These are phyloP conservation scores for Phyllosticta citrichinensis DNA, from an alignment of 2,329 filamentous ascomycete species.

Conservation along the genomic window DNA sequence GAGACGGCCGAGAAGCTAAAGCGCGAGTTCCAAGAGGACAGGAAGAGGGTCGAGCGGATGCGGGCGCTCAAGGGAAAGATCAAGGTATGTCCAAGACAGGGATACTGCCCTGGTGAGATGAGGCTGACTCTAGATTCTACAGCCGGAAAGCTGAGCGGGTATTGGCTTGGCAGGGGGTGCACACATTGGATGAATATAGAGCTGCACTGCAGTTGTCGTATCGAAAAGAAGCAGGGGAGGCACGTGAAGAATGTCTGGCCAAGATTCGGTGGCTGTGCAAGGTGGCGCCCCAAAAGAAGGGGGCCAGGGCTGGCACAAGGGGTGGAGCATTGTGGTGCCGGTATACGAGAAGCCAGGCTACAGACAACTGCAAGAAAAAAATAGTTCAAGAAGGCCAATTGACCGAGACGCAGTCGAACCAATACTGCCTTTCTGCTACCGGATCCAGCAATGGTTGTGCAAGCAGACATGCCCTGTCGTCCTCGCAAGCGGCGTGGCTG, in stretches of 20 bases:
- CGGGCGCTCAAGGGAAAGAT: constrained; percentile 45
- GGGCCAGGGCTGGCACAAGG: background rate
- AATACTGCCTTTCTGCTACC: background rate
- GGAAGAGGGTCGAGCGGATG: constrained; percentile 60
- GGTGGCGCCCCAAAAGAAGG: background rate
- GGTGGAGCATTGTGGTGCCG: background rate
- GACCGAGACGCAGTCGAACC: background rate
- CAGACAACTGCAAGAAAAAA: background rate
- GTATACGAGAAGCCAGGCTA: background rate
- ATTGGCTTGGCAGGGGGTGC: background rate
- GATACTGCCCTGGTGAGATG: background rate
- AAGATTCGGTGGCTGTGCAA: background rate
- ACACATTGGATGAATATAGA: background rate
- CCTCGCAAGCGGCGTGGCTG: constrained; percentile 1
- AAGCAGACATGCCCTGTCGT: background rate
- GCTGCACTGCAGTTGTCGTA: background rate
- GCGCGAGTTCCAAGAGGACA: constrained; percentile 67
- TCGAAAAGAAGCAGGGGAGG: background rate
- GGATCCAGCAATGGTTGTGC: background rate
- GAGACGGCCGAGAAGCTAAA: constrained; percentile 59
- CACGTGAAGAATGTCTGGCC: background rate
- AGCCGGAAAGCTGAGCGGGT: constrained; percentile 8
- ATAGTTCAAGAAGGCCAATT: background rate
- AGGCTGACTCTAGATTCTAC: constrained; percentile 1
- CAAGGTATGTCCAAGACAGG: background rate